phyloP scores from a whole-genome alignment of 73 alveolate species.

The Tetrahymena elliotti region DNA sequence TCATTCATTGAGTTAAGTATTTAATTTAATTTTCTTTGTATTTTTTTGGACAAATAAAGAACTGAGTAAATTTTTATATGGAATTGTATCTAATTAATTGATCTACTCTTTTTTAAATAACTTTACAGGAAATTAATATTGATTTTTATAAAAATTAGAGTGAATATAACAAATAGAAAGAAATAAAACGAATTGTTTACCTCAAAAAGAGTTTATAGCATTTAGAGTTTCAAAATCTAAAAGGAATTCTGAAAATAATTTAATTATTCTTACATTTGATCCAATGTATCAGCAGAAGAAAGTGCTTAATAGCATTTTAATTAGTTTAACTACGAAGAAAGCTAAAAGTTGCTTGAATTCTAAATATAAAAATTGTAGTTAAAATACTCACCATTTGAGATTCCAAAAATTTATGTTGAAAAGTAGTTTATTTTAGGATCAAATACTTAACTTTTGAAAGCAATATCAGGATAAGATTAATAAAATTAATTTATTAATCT shows the following conservation, averaged over 20 bases:
- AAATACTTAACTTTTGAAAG: too few species aligned
- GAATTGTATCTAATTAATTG: too few species aligned
- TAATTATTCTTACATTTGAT: too few species aligned
- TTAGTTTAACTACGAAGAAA: neutral
- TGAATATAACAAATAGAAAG: neutral
- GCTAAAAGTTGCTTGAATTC: neutral
- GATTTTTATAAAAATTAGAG: neutral
- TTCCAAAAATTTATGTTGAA: neutral
- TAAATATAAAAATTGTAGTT: too few species aligned
- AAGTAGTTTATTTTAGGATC: neutral
- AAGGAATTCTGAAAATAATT: neutral
- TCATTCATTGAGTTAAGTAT: too few species aligned
- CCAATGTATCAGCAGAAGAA: neutral
- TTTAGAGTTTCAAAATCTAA: neutral
- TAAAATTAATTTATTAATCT: neutral
- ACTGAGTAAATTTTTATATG: too few species aligned
- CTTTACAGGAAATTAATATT: neutral
- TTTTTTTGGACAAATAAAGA: neutral
- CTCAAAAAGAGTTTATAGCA: neutral
- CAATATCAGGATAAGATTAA: neutral
- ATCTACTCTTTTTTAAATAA: too few species aligned
- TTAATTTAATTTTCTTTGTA: too few species aligned
- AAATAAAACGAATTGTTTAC: neutral
- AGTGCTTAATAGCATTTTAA: neutral
- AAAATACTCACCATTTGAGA: neutral